These are phyloP conservation scores for Apiotrichum siamense DNA, from an alignment of 1,284 basidiomycete species.

Conservation along the genomic window DNA sequence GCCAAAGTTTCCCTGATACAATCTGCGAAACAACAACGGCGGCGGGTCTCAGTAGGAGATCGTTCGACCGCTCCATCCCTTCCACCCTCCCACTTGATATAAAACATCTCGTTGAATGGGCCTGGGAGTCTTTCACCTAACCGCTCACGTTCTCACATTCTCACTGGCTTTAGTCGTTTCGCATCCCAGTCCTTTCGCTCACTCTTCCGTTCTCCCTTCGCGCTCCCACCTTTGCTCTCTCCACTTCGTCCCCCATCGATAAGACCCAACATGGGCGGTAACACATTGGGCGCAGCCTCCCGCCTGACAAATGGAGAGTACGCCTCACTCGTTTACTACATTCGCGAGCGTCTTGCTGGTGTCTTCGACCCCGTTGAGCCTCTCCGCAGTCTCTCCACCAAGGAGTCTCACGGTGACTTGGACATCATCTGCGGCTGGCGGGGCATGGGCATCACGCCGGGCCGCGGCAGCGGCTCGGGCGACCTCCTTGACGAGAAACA, in stretches of 20 bases:
- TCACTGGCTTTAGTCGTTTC: no score
- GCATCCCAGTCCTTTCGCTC: no score
- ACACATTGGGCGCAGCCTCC: conserved; percentile 23
- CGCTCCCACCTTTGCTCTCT: not conserved
- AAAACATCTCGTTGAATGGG: no score
- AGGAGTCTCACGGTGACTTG: conserved; percentile 35
- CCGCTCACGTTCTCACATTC: no score
- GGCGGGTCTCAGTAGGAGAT: no score
- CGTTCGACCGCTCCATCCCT: no score
- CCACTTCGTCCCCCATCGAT: not conserved
- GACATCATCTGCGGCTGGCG: conserved; percentile 29
- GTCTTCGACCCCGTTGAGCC: conserved; percentile 7
- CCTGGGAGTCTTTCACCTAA: no score
- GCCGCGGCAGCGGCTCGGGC: conserved; percentile 2
- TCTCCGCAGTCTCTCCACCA: conserved; percentile 10
- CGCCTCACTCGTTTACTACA: conserved; percentile 5
- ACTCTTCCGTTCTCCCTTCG: no score
- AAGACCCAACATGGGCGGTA: conserved; percentile 30
- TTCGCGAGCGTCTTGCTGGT: conserved; percentile 1
- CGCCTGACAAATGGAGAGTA: conserved; percentile 24
- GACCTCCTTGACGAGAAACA: not conserved
- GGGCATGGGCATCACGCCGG: conserved; percentile 4
- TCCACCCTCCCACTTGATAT: no score
- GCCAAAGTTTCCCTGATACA: no score
- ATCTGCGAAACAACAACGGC: no score